Base-by-base conservation (phyloP, 805 yeast genomes). In the Candida loeiensis region DNA sequence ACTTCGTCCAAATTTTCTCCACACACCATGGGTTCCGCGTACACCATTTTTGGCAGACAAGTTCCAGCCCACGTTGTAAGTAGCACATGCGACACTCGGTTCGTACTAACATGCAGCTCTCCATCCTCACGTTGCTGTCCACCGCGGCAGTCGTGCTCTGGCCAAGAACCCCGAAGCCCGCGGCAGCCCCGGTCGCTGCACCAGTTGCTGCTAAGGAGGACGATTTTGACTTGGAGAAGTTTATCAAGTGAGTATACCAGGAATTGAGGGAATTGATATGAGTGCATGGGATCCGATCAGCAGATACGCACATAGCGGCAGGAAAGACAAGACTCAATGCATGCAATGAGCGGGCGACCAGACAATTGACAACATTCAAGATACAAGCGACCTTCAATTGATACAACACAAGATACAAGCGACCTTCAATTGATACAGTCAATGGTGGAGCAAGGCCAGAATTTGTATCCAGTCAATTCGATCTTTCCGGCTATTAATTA, bases 61-160 rank as follows among this genome's bases (percentile, higher is more conserved):
- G 74, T 68, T 45, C 73, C 69, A 43, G 59, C 74, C 29, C 71
- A 68, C 50, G 49, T 64, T 44, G 74, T 68, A 66, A 16, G 74
- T 65, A 30, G 11, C 21, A 15, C 7, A 4, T 17, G 16, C 2
- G 2, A 2, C 21, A 19, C 16, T 30, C 13, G 26, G 4, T 25
- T 21, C 14, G 26, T 17, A 36, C 41, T 43, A 45, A 53, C 56
- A 46, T 40, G 36, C 36, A 68, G 74, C 71, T 68, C 50, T 56
- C 74, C 28, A 54, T 68, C 40, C 54, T 60, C 45, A 68, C 74
- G 16, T 64, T 68, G 46, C 66, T 63, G 12, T 50, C 72, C 9
- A 71, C 63, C 26, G 63, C 58, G 20, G 71, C 61, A 8, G 45
- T 64, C 40, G 61, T 54, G 19, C 63, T 66, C 5, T 64, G 64